Conservation (phyloP, 1,139 yeast species). For the Yamadazyma taylorii region DNA sequence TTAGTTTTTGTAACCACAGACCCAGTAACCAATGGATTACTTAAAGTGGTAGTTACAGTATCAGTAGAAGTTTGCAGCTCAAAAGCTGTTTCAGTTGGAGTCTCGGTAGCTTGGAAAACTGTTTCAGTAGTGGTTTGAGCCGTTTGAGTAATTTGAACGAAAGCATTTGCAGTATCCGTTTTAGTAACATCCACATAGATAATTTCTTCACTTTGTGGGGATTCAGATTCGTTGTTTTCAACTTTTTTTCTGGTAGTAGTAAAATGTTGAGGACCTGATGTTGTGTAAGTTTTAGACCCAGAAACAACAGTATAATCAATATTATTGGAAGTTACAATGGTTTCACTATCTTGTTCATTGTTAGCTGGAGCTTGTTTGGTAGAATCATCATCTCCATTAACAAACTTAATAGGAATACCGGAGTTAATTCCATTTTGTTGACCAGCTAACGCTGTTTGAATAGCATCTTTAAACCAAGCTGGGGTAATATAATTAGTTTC, state of each 20-base stretch:
- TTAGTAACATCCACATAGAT: slow-evolving; percentile 18
- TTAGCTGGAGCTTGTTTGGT: no score
- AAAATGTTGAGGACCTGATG: slow-evolving; percentile 8
- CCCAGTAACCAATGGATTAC: slow-evolving; percentile 25
- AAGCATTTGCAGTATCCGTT: slow-evolving; percentile 17
- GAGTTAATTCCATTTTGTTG: slow-evolving; percentile 23
- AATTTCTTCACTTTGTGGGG: slow-evolving; percentile 12
- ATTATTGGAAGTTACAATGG: slow-evolving; percentile 6
- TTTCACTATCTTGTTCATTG: slow-evolving; percentile 3
- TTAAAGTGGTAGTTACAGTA: slow-evolving; percentile 20
- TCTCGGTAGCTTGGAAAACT: slow-evolving; percentile 24
- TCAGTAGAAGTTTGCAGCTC: slow-evolving; percentile 18
- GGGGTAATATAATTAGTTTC: slow-evolving; percentile 34
- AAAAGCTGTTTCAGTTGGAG: slow-evolving; percentile 18
- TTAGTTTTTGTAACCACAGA: slow-evolving; percentile 13
- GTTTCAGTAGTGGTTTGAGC: slow-evolving; percentile 30
- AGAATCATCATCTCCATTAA: slow-evolving; percentile 21
- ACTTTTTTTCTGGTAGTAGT: slow-evolving; percentile 6
- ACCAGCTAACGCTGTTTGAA: slow-evolving; percentile 22
- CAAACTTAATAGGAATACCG: slow-evolving; percentile 37
- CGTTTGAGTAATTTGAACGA: slow-evolving; percentile 13
- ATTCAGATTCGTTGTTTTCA: background rate
- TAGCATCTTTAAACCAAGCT: slow-evolving; percentile 24
- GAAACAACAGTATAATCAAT: slow-evolving; percentile 9
- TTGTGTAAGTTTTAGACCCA: slow-evolving; percentile 9